Conservation (phyloP, 192 early-diverging fungal species). For the Chytriomyces confervae region DNA sequence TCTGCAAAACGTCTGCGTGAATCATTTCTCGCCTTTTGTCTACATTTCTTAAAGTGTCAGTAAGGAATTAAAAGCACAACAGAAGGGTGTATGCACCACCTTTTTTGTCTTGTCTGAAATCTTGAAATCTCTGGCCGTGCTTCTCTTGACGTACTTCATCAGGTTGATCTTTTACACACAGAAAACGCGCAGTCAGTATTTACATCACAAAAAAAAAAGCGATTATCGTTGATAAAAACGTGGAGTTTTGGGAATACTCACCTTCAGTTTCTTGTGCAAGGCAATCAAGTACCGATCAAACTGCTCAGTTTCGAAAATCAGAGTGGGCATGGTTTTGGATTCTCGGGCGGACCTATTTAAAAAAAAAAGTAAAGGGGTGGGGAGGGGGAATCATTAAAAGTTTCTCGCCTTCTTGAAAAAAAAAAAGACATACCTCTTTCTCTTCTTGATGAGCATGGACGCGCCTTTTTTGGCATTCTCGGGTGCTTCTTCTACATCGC, state of each 20-base stretch:
- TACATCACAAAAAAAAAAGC: constrained; percentile 16
- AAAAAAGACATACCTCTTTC: constrained; percentile 7
- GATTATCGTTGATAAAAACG: constrained; percentile 14
- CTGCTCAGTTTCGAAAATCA: constrained; percentile 78
- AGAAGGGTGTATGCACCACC: no score
- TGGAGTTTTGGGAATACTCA: constrained; percentile 1
- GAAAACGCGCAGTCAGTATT: neutral
- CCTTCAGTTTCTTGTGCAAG: constrained; percentile 72
- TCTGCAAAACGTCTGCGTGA: no score
- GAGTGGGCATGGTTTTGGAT: constrained; percentile 71
- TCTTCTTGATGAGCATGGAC: constrained; percentile 21
- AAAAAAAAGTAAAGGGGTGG: neutral
- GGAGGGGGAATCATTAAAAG: neutral
- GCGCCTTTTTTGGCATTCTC: constrained; percentile 5
- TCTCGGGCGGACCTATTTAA: constrained; percentile 51
- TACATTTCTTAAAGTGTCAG: no score
- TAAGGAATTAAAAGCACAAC: no score
- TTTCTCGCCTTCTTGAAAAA: neutral
- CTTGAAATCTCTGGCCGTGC: constrained; percentile 79
- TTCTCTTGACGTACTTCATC: constrained; percentile 76
- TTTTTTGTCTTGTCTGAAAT: constrained; percentile 56
- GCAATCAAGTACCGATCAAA: constrained; percentile 77
- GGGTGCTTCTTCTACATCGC: neutral
- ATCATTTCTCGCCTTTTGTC: no score
- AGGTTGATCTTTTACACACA: constrained; percentile 50